A percentile compares a stretch with the other conserved stretches of the same genome.
phyloP scores from a whole-genome alignment of 2,329 filamentous ascomycete species.

The Nigrospora sphaerica region DNA sequence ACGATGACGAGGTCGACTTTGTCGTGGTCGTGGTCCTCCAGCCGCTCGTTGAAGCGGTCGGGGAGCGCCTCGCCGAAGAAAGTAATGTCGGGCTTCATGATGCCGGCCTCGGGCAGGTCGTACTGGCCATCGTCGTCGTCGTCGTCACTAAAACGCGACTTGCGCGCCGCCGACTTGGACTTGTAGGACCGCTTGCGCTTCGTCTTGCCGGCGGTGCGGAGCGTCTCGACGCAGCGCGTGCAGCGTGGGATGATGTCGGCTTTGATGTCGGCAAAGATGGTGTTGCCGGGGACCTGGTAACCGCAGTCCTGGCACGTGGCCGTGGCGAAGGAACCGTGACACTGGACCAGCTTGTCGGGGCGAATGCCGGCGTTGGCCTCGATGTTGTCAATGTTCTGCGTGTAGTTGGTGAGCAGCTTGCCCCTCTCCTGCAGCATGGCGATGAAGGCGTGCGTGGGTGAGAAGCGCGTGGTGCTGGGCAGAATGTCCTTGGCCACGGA shows the following conservation, averaged over 20 bases:
- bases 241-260: conserved; percentile 73
- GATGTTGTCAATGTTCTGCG: conserved; percentile 97
- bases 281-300: conserved; percentile 64
- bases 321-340: conserved; percentile 91
- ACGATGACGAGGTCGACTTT: conserved; percentile 85
- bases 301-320: conserved; percentile 82
- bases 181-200: conserved; percentile 49
- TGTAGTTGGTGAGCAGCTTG: conserved; percentile 94
- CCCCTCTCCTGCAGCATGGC: conserved; percentile 77
- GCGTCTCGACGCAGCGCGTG: conserved; percentile 55
- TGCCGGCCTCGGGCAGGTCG: conserved; percentile 60
- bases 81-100: conserved; percentile 97
- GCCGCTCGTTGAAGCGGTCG: conserved; percentile 70
- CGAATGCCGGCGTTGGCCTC: conserved; percentile 80
- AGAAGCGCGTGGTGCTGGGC: conserved; percentile 69
- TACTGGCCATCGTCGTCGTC: conserved; percentile 48
- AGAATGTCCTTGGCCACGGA: conserved; percentile 85
- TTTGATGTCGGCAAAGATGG: conserved; percentile 73
- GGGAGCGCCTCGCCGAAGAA: conserved; percentile 94
- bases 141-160: conserved; percentile 37
- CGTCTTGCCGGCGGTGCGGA: conserved; percentile 41
- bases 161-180: conserved; percentile 16
- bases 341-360: conserved; percentile 81
- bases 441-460: conserved; percentile 93
- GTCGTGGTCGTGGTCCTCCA: conserved; percentile 75